phyloP scores from a whole-genome alignment of 2,329 filamentous ascomycete species.

The Tolypocladium paradoxum region DNA sequence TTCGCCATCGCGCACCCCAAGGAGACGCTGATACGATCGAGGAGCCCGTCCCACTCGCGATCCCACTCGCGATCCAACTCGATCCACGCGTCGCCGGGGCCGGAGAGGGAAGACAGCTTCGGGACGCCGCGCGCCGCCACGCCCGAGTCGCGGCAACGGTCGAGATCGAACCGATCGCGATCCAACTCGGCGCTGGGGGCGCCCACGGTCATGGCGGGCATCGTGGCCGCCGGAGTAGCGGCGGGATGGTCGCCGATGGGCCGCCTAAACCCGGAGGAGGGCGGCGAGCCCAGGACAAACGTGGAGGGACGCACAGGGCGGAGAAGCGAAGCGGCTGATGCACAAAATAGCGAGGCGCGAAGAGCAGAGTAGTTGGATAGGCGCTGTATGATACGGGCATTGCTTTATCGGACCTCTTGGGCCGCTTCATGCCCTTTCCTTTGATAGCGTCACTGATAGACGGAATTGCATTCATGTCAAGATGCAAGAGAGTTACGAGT shows the following conservation, averaged over 20 bases:
- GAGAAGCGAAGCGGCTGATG: slow-evolving; percentile 2
- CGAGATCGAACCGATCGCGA: slow-evolving; percentile 54
- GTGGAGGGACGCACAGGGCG: slow-evolving; percentile 6
- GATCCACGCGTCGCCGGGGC: slow-evolving; percentile 49
- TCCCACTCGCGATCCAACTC: slow-evolving; percentile 57
- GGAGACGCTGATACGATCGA: slow-evolving; percentile 54
- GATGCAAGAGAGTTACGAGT: background rate
- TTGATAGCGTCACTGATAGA: background rate
- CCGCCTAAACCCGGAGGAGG: slow-evolving; percentile 21
- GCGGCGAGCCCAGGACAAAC: slow-evolving; percentile 6
- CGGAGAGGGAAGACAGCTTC: slow-evolving; percentile 45
- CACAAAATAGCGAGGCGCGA: slow-evolving; percentile 11
- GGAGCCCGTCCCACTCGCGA: slow-evolving; percentile 52
- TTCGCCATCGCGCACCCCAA: slow-evolving; percentile 68
- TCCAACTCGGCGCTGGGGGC: slow-evolving; percentile 64
- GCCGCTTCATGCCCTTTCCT: background rate
- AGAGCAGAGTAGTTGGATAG: slow-evolving; percentile 14
- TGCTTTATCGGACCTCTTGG: background rate
- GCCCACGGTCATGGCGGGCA: slow-evolving; percentile 72
- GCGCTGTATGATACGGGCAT: slow-evolving; percentile 7
- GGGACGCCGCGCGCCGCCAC: slow-evolving; percentile 36
- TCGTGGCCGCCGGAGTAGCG: slow-evolving; percentile 65
- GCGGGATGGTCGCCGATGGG: slow-evolving; percentile 68
- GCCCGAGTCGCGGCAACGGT: slow-evolving; percentile 52
- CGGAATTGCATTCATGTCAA: background rate